phyloP scores from a whole-genome alignment of 345 rosid species.

The Aquilaria yunnanensis region DNA sequence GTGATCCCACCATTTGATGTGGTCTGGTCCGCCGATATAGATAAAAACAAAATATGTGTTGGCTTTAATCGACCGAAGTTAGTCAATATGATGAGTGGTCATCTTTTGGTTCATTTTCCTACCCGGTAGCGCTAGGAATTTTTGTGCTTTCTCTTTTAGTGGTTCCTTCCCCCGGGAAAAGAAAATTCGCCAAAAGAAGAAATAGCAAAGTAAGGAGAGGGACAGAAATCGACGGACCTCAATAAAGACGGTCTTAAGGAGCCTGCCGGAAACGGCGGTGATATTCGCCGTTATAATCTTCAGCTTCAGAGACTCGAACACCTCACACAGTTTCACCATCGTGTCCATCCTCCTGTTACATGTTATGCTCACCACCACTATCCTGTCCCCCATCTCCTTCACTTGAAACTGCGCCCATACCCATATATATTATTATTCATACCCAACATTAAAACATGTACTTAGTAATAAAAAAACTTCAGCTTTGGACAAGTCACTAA shows the following conservation, averaged over 20 bases:
- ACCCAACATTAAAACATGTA: background rate
- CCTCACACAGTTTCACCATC: slow-evolving; percentile 80
- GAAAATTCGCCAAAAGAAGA: background rate
- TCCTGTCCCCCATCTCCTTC: slow-evolving; percentile 66
- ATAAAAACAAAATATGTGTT: too few relatives aligned
- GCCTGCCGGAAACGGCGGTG: slow-evolving; percentile 62
- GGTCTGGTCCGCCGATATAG: too few relatives aligned
- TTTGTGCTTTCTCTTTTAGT: too few relatives aligned
- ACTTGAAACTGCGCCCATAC: slow-evolving; percentile 49
- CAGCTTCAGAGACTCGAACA: slow-evolving; percentile 73
- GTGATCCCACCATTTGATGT: too few relatives aligned
- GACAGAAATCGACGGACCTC: slow-evolving; percentile 44
- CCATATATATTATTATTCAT: background rate
- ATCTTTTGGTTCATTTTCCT: too few relatives aligned
- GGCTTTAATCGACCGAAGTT: too few relatives aligned
- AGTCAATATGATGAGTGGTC: too few relatives aligned
- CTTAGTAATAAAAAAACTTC: background rate
- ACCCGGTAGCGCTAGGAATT: too few relatives aligned
- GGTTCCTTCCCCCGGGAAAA: too few relatives aligned
- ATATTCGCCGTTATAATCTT: slow-evolving; percentile 74
- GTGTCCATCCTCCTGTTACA: slow-evolving; percentile 79
- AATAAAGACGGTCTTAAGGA: slow-evolving; percentile 68
- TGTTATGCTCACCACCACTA: slow-evolving; percentile 66
- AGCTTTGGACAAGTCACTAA: too few relatives aligned
- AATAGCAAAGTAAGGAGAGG: background rate